Evolutionary conservation across 2,329 filamentous ascomycete genomes (phyloP).

Genomic region (Fusarium sp.): DNA sequence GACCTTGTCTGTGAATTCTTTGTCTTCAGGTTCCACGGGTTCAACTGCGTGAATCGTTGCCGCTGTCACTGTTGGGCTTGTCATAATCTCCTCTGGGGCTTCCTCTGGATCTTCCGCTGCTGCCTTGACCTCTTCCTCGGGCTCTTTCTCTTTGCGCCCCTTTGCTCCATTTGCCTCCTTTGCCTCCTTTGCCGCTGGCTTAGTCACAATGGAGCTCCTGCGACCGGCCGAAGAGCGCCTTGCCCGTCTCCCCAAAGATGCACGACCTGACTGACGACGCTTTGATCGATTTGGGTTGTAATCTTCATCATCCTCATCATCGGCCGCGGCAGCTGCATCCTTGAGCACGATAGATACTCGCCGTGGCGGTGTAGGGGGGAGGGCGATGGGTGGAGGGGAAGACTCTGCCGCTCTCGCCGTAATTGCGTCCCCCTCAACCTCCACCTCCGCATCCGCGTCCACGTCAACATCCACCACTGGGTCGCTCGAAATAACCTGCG

Average conservation of each 20-base stretch:
- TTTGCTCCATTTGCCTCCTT: slow-evolving; percentile 34
- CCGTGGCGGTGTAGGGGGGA: slow-evolving; percentile 49
- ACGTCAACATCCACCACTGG: slow-evolving; percentile 45
- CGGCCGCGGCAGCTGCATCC: slow-evolving; percentile 52
- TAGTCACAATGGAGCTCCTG: slow-evolving; percentile 46
- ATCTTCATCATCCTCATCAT: slow-evolving; percentile 61
- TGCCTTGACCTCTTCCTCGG: slow-evolving; percentile 28
- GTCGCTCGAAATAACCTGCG: slow-evolving; percentile 41
- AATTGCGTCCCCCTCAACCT: slow-evolving; percentile 43
- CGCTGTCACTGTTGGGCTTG: slow-evolving; percentile 27
- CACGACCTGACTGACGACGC: slow-evolving; percentile 54
- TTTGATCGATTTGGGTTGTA: slow-evolving; percentile 60
- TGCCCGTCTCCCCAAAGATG: slow-evolving; percentile 51
- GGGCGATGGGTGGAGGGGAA: slow-evolving; percentile 43
- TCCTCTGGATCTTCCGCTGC: slow-evolving; percentile 9
- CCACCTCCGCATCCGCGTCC: slow-evolving; percentile 39
- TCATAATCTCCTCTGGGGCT: slow-evolving; percentile 24
- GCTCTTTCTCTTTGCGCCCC: slow-evolving; percentile 29
- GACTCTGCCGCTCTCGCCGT: slow-evolving; percentile 41
- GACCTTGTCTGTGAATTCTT: slow-evolving; percentile 65
- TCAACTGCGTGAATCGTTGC: slow-evolving; percentile 40
- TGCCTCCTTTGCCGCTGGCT: slow-evolving; percentile 38
- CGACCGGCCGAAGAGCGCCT: slow-evolving; percentile 46
- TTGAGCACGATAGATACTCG: slow-evolving; percentile 47
- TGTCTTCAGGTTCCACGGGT: slow-evolving; percentile 53